Evolutionary conservation across 441 rosid species (phyloP).

Genomic region (Arabidopsis hybrid): DNA sequence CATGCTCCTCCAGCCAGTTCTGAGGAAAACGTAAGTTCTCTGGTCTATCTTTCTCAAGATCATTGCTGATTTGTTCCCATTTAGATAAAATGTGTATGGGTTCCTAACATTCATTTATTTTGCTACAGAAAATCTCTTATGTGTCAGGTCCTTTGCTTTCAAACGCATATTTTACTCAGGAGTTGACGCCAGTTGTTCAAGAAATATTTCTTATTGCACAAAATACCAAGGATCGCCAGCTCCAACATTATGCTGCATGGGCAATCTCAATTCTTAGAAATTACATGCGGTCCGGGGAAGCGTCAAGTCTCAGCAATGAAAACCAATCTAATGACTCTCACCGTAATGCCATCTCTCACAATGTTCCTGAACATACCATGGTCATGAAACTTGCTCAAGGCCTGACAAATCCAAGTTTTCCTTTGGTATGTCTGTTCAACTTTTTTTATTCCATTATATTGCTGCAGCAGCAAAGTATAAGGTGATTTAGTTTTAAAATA

Average conservation of each 20-base stretch:
- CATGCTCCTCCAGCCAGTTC: conserved; percentile 47
- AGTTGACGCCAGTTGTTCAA: conserved; percentile 70
- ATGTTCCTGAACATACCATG: conserved; percentile 66
- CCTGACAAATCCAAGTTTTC: conserved; percentile 59
- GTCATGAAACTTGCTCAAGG: conserved; percentile 76
- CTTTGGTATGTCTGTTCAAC: conserved; percentile 55
- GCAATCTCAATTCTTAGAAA: conserved; percentile 78
- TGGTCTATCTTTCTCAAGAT: conserved; percentile 21
- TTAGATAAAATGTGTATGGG: conserved; percentile 28
- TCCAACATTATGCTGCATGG: conserved; percentile 91
- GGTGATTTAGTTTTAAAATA: conserved; percentile 18
- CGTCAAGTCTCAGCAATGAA: conserved; percentile 41
- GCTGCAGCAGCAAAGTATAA: not conserved
- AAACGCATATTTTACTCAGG: conserved; percentile 60
- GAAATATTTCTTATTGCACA: conserved; percentile 89
- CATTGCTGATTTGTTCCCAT: conserved; percentile 20
- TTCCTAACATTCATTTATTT: conserved; percentile 42
- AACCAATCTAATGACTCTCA: conserved; percentile 49
- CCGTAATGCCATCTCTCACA: conserved; percentile 55
- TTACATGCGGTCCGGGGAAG: conserved; percentile 68
- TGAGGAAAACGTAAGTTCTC: conserved; percentile 58
- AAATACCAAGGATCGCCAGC: conserved; percentile 71
- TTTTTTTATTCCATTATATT: not conserved
- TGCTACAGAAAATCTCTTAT: conserved; percentile 67
- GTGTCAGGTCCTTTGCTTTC: conserved; percentile 70